Percentiles rank a stretch among this genome's conserved stretches.
Conservation (phyloP, 345 rosid species). For the Brassica carinata region DNA sequence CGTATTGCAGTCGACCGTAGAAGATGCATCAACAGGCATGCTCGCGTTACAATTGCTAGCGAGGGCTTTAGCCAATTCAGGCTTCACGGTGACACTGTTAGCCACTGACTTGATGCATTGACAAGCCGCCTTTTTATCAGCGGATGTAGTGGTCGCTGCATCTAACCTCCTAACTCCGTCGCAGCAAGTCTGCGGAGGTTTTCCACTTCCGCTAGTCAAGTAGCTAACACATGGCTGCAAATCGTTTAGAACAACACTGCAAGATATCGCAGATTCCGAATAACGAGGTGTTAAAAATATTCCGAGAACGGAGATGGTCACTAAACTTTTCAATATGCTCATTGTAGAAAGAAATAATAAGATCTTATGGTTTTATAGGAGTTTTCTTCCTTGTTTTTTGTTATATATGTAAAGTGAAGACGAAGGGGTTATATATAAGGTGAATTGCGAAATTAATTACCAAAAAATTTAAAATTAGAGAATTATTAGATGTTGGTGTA, state of each 20-base stretch:
- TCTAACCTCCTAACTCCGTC: conserved; percentile 54
- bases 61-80: conserved; percentile 60
- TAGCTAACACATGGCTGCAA: conserved; percentile 71
- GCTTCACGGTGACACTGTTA: conserved; percentile 50
- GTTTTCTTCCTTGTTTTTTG: neutral
- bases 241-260: conserved; percentile 61
- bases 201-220: conserved; percentile 58
- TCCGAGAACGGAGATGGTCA: conserved; percentile 31
- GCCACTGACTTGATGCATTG: conserved; percentile 67
- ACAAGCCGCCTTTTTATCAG: conserved; percentile 68
- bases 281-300: conserved; percentile 39
- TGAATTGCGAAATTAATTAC: neutral
- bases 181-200: conserved; percentile 65
- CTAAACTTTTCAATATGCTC: conserved; percentile 18
- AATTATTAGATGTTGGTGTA: conserved; percentile 31
- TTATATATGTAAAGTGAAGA: conserved; percentile 7
- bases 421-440: conserved; percentile 14
- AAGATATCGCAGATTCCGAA: conserved; percentile 55
- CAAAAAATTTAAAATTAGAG: neutral
- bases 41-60: conserved; percentile 60
- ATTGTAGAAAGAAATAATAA: neutral
- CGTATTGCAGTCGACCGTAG: conserved; percentile 71
- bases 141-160: conserved; percentile 50
- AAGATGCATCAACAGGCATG: conserved; percentile 52
- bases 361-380: neutral